phyloP scores from a whole-genome alignment of 2,329 filamentous ascomycete species.

The Diaporthe citrichinensis region DNA sequence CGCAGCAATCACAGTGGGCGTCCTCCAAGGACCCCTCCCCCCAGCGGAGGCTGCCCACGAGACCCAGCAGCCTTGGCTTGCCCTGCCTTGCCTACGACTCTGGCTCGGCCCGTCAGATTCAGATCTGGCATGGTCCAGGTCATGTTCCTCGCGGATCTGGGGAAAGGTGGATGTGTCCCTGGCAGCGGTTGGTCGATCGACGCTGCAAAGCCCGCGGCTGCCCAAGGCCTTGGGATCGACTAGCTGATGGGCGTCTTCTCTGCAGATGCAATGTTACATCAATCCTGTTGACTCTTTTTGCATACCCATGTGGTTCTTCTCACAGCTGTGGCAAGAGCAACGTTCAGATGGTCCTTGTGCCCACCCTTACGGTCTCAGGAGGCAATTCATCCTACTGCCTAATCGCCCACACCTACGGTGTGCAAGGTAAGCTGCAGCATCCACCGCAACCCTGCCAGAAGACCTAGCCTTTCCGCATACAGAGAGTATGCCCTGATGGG shows the following conservation, averaged over 20 bases:
- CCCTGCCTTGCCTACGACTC: slow-evolving; percentile 18
- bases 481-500: neutral
- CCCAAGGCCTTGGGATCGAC: slow-evolving; percentile 36
- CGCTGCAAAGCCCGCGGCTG: slow-evolving; percentile 29
- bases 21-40: slow-evolving; percentile 13
- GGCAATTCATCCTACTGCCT: slow-evolving; percentile 17
- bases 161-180: slow-evolving; percentile 26
- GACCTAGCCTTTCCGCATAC: slow-evolving; percentile 1
- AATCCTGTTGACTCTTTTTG: slow-evolving; percentile 2
- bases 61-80: slow-evolving; percentile 24
- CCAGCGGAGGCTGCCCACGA: slow-evolving; percentile 11
- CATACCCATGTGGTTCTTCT: neutral
- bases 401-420: slow-evolving; percentile 11
- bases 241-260: slow-evolving; percentile 11
- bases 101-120: slow-evolving; percentile 36
- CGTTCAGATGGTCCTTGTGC: slow-evolving; percentile 20
- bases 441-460: slow-evolving; percentile 8
- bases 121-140: slow-evolving; percentile 32
- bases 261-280: slow-evolving; percentile 38
- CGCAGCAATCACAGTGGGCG: slow-evolving; percentile 29
- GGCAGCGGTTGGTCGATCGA: slow-evolving; percentile 25
- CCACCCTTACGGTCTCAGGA: slow-evolving; percentile 21
- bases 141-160: slow-evolving; percentile 10
- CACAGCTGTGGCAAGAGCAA: slow-evolving; percentile 12
- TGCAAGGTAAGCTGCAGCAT: slow-evolving; percentile 17